Evolutionary conservation across 352 stramenopile genomes (phyloP).

Genomic region (Globisporangium radiosum): DNA sequence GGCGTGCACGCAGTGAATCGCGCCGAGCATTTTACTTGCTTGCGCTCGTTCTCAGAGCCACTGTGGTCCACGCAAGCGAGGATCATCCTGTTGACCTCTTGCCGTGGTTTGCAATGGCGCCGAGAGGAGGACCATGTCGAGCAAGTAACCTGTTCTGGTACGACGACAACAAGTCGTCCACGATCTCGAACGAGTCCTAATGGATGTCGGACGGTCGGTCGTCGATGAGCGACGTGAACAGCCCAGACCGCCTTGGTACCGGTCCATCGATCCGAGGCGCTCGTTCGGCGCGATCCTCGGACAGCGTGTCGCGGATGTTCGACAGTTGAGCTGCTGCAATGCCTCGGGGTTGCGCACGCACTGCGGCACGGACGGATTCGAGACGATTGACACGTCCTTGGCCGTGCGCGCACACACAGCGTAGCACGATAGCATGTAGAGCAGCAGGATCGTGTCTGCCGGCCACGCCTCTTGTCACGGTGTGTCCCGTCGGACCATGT

Average conservation of each 20-base stretch:
- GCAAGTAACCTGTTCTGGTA: constrained; percentile 89
- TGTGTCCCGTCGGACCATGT: constrained; percentile 21
- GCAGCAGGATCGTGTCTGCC: constrained; percentile 53
- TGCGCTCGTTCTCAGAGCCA: constrained; percentile 98
- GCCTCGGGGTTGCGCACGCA: constrained; percentile 93
- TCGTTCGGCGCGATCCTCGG: constrained; percentile 96
- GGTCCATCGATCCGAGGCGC: constrained; percentile 93
- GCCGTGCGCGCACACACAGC: constrained; percentile 86
- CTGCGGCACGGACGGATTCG: constrained; percentile 95
- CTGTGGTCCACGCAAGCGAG: constrained; percentile 99
- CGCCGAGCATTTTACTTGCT: constrained; percentile 88
- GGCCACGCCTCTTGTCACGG: constrained; percentile 48
- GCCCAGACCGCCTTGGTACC: constrained; percentile 89
- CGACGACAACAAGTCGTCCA: constrained; percentile 95
- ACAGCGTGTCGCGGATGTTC: constrained; percentile 92
- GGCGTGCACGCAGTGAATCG: constrained; percentile 94
- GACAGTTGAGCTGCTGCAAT: constrained; percentile 89
- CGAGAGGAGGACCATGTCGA: constrained; percentile 92
- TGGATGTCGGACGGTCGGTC: constrained; percentile 86
- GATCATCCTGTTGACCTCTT: constrained; percentile 97
- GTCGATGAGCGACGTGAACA: constrained; percentile 95
- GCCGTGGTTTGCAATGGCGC: constrained; percentile 90
- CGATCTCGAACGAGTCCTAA: constrained; percentile 94
- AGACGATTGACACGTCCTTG: constrained; percentile 96
- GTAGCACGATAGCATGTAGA: constrained; percentile 96